Evolutionary conservation across 176 grass and related monocot genomes (phyloP).

Genomic region (Themeda triandra): DNA sequence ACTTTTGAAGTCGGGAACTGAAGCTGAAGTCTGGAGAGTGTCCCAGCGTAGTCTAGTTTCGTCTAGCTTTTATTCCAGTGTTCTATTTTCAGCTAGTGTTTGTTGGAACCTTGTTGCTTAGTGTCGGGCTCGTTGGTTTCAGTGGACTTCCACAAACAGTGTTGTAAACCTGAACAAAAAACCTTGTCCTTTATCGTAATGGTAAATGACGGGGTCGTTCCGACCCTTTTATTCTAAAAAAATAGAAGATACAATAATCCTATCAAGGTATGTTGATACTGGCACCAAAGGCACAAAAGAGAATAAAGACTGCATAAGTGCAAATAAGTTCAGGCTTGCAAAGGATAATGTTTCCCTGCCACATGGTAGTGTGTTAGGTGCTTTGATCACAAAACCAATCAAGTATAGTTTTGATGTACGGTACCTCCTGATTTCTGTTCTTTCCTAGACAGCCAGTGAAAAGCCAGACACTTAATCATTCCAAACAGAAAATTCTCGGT

Average conservation of each 20-base stretch:
- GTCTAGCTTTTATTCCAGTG: no score
- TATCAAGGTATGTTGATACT: background rate
- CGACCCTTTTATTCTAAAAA: constrained; percentile 39
- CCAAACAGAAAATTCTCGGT: background rate
- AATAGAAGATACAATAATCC: background rate
- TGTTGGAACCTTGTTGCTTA: no score
- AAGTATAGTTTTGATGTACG: background rate
- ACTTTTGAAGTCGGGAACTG: no score
- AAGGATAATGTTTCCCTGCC: background rate
- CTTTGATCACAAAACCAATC: background rate
- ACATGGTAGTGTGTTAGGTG: background rate
- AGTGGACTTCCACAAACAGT: no score
- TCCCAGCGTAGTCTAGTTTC: no score
- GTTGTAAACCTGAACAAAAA: no score
- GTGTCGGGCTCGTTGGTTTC: no score
- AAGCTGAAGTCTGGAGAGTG: no score
- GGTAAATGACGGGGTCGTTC: constrained; percentile 14
- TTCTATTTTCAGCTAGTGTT: no score
- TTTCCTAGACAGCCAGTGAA: background rate
- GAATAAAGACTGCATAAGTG: background rate
- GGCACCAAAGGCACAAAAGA: background rate
- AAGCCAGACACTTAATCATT: background rate
- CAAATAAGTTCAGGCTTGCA: background rate
- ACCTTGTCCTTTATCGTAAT: constrained; percentile 21
- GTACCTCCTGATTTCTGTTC: background rate